Base-by-base conservation (phyloP, 768 basidiomycete genomes). In the Leccinum imitatum region DNA sequence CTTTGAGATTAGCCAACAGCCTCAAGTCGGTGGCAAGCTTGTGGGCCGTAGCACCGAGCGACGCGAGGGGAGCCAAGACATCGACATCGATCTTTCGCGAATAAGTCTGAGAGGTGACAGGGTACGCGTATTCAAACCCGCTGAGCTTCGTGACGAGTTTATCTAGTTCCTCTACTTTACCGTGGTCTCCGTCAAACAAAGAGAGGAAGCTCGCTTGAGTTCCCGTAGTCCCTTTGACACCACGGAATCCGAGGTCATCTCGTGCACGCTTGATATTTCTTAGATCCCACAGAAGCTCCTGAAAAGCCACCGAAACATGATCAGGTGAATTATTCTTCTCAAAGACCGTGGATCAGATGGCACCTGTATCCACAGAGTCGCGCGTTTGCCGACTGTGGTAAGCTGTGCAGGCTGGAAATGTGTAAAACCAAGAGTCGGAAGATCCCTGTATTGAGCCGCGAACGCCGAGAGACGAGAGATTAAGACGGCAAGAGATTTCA, bases 341-440 rank as follows among this genome's bases (percentile, higher is more conserved):
- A 3, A 53, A 54, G 41, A 33, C 44, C 53, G 17, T 31, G 52
- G 50, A 53, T 52, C 37, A 55, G 48, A 68, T 73, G 44, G 46
- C 50, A 87, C 90, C 80, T 99, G 96, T 41, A 98, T 87, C 97
- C 97, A 99, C 27, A 98, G 78, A 0, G 95, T 97, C 0, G 95
- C 88, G 7, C 97, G 86, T 78, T 99, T 99, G 6, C 97, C 97
- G 30, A 99, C 96, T 3, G 97, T 99, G 0, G 96, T 98, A 60
- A 98, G 80, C 77, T 99, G 97, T 7, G 97, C 97, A 4, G 97
- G 95, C 75, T 99, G 97, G 80, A 95, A 99, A 74, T 99, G 97
- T 5, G 97, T 99, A 78, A 96, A 99, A 2, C 97, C 97, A 33
- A 99, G 83, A 0, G 95, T 94, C 1, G 97, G 95, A 41, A 98